phyloP scores from a whole-genome alignment of 306 rosid genomes.

The Crataegus laevigata region DNA sequence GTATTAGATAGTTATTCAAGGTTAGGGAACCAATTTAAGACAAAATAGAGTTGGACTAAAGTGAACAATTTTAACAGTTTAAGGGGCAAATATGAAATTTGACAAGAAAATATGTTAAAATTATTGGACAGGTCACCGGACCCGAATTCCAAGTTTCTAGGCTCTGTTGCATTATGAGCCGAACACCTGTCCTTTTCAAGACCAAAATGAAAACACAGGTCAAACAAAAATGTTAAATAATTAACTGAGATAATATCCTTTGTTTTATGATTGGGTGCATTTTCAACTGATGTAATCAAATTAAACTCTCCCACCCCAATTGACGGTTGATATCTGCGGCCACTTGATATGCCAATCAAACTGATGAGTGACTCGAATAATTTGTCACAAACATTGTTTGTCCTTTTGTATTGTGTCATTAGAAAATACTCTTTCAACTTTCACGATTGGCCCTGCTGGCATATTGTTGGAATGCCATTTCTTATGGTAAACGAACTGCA shows the following conservation, averaged over 20 bases:
- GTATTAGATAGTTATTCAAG: no score
- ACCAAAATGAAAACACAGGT: neutral
- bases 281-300: neutral
- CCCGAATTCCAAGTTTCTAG: slow-evolving; percentile 27
- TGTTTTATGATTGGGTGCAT: neutral
- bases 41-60: no score
- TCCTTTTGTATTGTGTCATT: neutral
- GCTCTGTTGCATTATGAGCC: slow-evolving; percentile 13
- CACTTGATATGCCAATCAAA: neutral
- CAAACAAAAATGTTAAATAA: neutral
- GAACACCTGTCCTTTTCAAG: slow-evolving; percentile 23
- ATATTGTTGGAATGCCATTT: neutral
- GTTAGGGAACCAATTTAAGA: no score
- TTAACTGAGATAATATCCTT: neutral
- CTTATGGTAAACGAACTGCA: no score
- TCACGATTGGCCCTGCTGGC: neutral
- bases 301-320: neutral
- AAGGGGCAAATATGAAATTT: neutral
- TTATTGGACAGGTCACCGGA: neutral
- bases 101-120: neutral
- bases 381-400: neutral
- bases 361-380: neutral
- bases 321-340: neutral
- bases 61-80: no score
- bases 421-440: neutral